Evolutionary conservation across 768 basidiomycete species (phyloP).

Genomic region (Lepiota brunneoincarnata): DNA sequence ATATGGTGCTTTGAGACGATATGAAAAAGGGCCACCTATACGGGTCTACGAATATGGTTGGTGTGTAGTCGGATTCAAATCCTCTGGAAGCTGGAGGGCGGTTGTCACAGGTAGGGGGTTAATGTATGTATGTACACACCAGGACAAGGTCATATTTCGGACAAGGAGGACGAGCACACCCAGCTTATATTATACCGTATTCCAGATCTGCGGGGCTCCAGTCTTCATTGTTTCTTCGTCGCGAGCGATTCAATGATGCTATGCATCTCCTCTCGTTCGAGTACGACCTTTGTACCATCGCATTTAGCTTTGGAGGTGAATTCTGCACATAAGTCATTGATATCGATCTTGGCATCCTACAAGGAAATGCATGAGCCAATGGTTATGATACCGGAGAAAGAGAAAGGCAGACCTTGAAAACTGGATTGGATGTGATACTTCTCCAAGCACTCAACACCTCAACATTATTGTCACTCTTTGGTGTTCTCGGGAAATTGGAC

Average conservation of each 20-base stretch:
- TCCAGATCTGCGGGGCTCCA: not conserved
- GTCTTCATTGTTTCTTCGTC: conserved; percentile 22
- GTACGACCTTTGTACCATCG: conserved; percentile 80
- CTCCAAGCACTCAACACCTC: conserved; percentile 81
- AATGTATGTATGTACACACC: too few relatives aligned
- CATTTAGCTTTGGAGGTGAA: conserved; percentile 82
- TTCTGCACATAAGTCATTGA: conserved; percentile 75
- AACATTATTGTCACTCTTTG: conserved; percentile 69
- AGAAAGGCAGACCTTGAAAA: conserved; percentile 63
- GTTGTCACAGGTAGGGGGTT: too few relatives aligned
- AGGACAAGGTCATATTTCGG: too few relatives aligned
- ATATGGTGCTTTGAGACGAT: too few relatives aligned
- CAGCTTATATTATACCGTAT: not conserved
- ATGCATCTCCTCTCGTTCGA: conserved; percentile 55
- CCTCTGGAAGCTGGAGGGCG: too few relatives aligned
- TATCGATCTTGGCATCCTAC: conserved; percentile 60
- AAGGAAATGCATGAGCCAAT: conserved; percentile 13
- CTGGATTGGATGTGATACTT: conserved; percentile 69
- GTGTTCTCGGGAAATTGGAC: conserved; percentile 65
- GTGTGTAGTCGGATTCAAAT: too few relatives aligned
- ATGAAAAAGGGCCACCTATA: too few relatives aligned
- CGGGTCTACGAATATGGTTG: too few relatives aligned
- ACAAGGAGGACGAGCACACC: not conserved
- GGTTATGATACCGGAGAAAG: conserved; percentile 4
- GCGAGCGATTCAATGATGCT: conserved; percentile 43